Conservation (phyloP, 306 rosid genomes). For the Macrotyloma uniflorum region DNA sequence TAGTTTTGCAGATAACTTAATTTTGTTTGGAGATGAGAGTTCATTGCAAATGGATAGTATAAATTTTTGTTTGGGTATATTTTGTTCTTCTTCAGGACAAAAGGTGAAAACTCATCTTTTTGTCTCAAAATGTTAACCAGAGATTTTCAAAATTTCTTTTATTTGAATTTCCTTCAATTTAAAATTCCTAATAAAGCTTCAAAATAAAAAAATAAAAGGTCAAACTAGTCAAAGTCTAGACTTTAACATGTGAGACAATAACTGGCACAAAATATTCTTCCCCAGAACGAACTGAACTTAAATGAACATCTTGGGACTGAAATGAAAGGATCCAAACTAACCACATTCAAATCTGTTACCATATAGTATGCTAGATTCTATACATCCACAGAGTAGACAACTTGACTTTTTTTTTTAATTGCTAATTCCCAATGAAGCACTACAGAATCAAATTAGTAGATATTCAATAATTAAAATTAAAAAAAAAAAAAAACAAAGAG, state of each 20-base stretch:
- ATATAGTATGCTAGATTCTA: neutral
- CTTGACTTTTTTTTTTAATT: neutral
- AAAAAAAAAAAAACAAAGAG: neutral
- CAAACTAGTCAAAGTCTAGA: neutral
- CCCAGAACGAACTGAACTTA: neutral
- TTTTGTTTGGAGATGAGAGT: no score
- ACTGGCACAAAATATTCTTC: neutral
- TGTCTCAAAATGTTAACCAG: no score
- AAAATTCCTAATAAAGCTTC: neutral
- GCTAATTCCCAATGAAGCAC: neutral
- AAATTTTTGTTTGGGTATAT: no score
- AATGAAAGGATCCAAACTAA: neutral
- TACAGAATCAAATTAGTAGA: neutral
- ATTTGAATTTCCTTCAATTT: neutral
- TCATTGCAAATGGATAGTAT: no score
- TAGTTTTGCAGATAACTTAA: no score
- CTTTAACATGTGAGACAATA: neutral
- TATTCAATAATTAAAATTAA: neutral
- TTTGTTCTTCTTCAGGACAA: no score
- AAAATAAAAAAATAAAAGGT: neutral
- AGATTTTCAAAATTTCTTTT: conserved; percentile 12
- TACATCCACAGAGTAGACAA: neutral
- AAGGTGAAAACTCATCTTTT: no score
- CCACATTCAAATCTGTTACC: neutral
- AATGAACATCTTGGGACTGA: neutral